Conservation (phyloP, 805 yeast genomes). For the Nakazawaea laoshanensis region DNA sequence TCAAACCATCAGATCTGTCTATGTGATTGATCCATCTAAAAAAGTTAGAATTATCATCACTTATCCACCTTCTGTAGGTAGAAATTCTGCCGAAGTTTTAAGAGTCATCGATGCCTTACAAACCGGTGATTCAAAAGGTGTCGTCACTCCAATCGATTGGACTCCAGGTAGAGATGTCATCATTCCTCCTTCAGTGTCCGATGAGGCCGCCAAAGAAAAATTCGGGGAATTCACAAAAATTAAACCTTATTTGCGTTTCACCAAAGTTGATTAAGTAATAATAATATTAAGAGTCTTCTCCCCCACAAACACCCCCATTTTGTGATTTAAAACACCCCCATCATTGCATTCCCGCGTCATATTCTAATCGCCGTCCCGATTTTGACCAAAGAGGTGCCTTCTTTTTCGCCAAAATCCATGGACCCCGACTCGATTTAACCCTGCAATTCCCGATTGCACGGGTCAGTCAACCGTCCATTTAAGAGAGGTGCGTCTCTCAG, state of each 20-base stretch:
- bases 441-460: too few relatives aligned
- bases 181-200: slow-evolving; percentile 78
- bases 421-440: too few relatives aligned
- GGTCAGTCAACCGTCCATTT: too few relatives aligned
- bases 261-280: slow-evolving; percentile 23
- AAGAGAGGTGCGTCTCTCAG: too few relatives aligned
- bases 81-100: slow-evolving; percentile 88
- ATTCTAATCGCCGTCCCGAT: too few relatives aligned
- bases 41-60: slow-evolving; percentile 80
- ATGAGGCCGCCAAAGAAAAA: slow-evolving; percentile 71
- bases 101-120: slow-evolving; percentile 88
- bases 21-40: slow-evolving; percentile 84
- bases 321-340: too few relatives aligned
- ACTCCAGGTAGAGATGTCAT: slow-evolving; percentile 83
- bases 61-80: slow-evolving; percentile 91
- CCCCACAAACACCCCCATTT: too few relatives aligned
- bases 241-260: slow-evolving; percentile 84
- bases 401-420: too few relatives aligned
- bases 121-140: slow-evolving; percentile 71
- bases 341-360: too few relatives aligned
- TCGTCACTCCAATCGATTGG: slow-evolving; percentile 93
- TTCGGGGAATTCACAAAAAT: slow-evolving; percentile 81
- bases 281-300: too few relatives aligned
- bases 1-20: slow-evolving; percentile 87
- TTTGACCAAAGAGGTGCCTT: too few relatives aligned